Conservation (phyloP, 805 yeast genomes). For the Sporopachydermia quercuum region DNA sequence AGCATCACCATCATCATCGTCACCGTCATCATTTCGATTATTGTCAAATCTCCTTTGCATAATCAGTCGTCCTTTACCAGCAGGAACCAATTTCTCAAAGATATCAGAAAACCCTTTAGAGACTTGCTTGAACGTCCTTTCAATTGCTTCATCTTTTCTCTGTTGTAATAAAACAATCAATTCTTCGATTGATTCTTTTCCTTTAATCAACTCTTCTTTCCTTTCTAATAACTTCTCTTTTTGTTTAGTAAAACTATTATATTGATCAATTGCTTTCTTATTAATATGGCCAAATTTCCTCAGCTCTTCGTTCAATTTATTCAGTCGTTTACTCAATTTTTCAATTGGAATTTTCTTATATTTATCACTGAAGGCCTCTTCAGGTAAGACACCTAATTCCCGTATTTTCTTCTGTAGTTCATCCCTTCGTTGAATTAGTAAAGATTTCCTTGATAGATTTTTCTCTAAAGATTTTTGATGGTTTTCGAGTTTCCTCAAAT, state of each 20-base stretch:
- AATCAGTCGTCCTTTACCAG: conserved; percentile 60
- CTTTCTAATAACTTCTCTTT: conserved; percentile 51
- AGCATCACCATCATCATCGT: conserved; percentile 11
- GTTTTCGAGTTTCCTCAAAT: conserved; percentile 41
- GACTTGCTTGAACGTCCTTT: conserved; percentile 62
- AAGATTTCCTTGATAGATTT: conserved; percentile 42
- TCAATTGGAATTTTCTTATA: conserved; percentile 34
- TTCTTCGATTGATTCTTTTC: conserved; percentile 57
- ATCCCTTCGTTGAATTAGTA: conserved; percentile 46
- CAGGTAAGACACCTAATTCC: conserved; percentile 82
- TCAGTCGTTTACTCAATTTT: conserved; percentile 36
- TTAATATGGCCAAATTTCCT: conserved; percentile 64
- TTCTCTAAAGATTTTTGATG: conserved; percentile 53
- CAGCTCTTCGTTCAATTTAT: conserved; percentile 39
- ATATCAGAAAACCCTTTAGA: conserved; percentile 58
- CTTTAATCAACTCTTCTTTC: conserved; percentile 50
- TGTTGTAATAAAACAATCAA: conserved; percentile 55
- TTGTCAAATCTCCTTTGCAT: conserved; percentile 33
- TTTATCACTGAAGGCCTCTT: conserved; percentile 48
- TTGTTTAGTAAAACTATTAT: conserved; percentile 54
- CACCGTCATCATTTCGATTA: conserved; percentile 12
- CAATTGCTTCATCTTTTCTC: conserved; percentile 74
- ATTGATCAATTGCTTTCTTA: conserved; percentile 82
- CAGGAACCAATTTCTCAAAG: conserved; percentile 71
- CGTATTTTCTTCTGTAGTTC: conserved; percentile 60